Evolutionary conservation across 257 asterid genomes (phyloP).

Genomic region (Salvia rosmarinus): DNA sequence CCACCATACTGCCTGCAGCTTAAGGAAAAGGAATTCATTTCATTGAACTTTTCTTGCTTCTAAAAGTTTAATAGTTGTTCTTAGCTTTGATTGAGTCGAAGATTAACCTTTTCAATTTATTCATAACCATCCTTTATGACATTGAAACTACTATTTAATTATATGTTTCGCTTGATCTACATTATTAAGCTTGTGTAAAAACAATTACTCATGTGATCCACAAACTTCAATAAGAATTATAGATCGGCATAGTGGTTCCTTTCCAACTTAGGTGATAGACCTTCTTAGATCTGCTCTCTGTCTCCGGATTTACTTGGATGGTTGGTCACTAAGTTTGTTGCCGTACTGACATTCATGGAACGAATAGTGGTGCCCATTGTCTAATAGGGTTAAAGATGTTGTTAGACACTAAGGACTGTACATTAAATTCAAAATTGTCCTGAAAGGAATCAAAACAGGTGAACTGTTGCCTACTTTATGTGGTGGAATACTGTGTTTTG

Average conservation of each 20-base stretch:
- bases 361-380: not conserved
- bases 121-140: not conserved
- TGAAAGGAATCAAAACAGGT: not conserved
- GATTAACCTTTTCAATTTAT: constrained; percentile 1
- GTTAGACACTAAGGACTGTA: not conserved
- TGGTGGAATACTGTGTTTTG: not conserved
- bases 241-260: not conserved
- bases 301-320: not conserved
- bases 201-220: not conserved
- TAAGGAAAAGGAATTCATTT: constrained; percentile 1
- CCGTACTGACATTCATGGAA: not conserved
- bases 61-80: constrained; percentile 5
- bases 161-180: no score
- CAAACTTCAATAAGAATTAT: not conserved
- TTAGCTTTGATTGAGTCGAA: constrained; percentile 11
- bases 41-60: constrained; percentile 3
- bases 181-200: not conserved
- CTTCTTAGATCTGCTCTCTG: not conserved
- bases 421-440: not conserved
- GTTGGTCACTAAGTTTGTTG: not conserved
- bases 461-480: not conserved
- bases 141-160: not conserved
- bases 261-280: not conserved
- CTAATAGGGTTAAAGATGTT: not conserved
- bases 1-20: not conserved